phyloP scores from a whole-genome alignment of 768 basidiomycete genomes.

The Daedalea quercina region DNA sequence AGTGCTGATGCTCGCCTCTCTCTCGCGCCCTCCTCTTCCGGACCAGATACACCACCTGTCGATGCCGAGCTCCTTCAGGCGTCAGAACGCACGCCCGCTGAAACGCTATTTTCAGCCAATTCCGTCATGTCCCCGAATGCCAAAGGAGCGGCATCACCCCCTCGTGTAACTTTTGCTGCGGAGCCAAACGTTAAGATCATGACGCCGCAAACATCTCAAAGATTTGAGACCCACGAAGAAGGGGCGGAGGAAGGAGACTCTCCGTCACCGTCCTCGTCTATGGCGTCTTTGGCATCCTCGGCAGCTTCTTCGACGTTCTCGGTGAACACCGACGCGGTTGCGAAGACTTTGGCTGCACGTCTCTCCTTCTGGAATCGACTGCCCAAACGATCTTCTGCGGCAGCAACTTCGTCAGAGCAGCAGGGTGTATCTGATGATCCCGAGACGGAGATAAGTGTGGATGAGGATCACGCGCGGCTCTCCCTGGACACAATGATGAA shows the following conservation, averaged over 20 bases:
- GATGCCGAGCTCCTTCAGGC: neutral
- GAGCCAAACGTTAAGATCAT: slow-evolving; percentile 39
- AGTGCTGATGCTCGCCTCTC: slow-evolving; percentile 39
- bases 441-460: slow-evolving; percentile 6
- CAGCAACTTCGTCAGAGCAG: neutral
- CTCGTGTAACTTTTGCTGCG: slow-evolving; percentile 49
- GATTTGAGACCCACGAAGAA: slow-evolving; percentile 11
- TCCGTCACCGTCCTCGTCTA: slow-evolving; percentile 26
- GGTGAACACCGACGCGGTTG: slow-evolving; percentile 40
- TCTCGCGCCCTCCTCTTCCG: slow-evolving; percentile 24
- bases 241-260: slow-evolving; percentile 4
- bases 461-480: slow-evolving; percentile 8
- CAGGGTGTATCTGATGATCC: slow-evolving; percentile 6
- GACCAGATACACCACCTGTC: neutral
- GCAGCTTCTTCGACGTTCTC: slow-evolving; percentile 44
- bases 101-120: neutral
- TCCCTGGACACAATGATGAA: slow-evolving; percentile 23
- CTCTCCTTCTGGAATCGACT: slow-evolving; percentile 72
- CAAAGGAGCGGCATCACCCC: slow-evolving; percentile 12
- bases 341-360: slow-evolving; percentile 55
- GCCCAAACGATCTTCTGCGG: slow-evolving; percentile 4
- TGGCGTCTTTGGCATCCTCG: slow-evolving; percentile 51
- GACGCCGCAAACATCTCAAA: slow-evolving; percentile 26
- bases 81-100: neutral
- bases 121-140: neutral